Percentiles rank a stretch among this genome's conserved stretches.
Conservation (phyloP, 495 filamentous ascomycete genomes). For the Sporormia fimetaria region DNA sequence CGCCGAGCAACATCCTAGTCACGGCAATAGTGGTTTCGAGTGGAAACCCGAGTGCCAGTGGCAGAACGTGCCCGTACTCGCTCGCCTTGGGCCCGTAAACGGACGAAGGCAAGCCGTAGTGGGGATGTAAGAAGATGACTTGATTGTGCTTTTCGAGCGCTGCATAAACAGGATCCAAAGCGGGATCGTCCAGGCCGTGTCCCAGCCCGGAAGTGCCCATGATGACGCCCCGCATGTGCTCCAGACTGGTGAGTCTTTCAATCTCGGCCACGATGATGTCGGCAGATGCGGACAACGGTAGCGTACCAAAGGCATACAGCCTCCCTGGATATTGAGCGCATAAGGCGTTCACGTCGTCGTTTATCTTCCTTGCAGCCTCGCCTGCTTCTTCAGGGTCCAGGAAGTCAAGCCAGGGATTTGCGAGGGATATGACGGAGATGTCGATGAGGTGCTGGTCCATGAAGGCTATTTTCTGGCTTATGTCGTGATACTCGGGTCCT, state of each 20-base stretch:
- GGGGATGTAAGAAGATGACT: slow-evolving; percentile 79
- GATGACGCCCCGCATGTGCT: slow-evolving; percentile 70
- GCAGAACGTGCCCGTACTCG: slow-evolving; percentile 81
- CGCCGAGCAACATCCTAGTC: slow-evolving; percentile 70
- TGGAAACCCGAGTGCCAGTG: slow-evolving; percentile 79
- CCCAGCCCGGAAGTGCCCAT: slow-evolving; percentile 80
- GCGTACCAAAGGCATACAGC: slow-evolving; percentile 69
- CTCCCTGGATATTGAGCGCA: slow-evolving; percentile 48
- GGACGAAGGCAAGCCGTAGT: slow-evolving; percentile 72
- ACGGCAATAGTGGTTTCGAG: slow-evolving; percentile 91
- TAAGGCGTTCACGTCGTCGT: slow-evolving; percentile 60
- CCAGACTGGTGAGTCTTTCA: slow-evolving; percentile 44
- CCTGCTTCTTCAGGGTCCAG: slow-evolving; percentile 51
- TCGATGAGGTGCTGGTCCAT: slow-evolving; percentile 78
- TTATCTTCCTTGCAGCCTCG: slow-evolving; percentile 52
- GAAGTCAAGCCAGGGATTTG: slow-evolving; percentile 95
- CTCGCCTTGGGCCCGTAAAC: slow-evolving; percentile 62
- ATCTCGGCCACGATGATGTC: slow-evolving; percentile 55
- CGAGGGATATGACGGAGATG: slow-evolving; percentile 76
- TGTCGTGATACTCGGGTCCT: slow-evolving; percentile 61
- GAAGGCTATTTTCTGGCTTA: slow-evolving; percentile 65
- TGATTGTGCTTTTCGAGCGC: slow-evolving; percentile 52
- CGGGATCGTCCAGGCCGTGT: slow-evolving; percentile 66
- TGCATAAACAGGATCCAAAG: slow-evolving; percentile 56
- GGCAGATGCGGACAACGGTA: slow-evolving; percentile 61